Base-by-base conservation (phyloP, 2,329 filamentous ascomycete genomes). In the Fusarium piperis region DNA sequence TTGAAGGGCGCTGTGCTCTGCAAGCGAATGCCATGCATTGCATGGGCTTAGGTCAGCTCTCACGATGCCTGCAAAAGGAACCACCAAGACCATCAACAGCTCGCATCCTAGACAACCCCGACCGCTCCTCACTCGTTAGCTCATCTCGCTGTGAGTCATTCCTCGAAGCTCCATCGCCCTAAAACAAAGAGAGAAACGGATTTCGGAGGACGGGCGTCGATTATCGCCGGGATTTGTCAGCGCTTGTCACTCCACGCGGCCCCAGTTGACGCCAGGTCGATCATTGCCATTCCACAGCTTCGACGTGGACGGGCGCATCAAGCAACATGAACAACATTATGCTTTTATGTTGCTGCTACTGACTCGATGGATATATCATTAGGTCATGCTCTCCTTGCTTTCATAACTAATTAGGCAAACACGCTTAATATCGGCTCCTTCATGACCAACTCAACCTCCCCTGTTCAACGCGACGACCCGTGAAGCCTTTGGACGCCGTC, bases 151-250 rank as follows among this genome's bases (percentile, higher is more conserved):
- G 59, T 73, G 70, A 73, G 64, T 73, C 70, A 73, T 73, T 61
- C 52, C 32, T 59, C 35, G 41, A 52, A 35, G 39, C 23, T 41
- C 58, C 48, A 46, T 62, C 26, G 13, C 44, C 44, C 44, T 48
- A 51, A 30, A 18, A 30, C 23, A 26, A 51, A 51, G 44, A 16
- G 44, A 51, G 59, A 48, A 62, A 65, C 70, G 70, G 70, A 72
- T 41, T 73, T 76, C 72, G 74, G 72, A 71, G 41, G 26, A 63
- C 55, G 70, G 63, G 63, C 51, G 55, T 65, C 51, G 38, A 63
- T 67, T 68, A 74, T 66, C 59, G 46, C 68, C 71, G 65, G 51
- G 44, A 75, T 77, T 76, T 76, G 74, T 76, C 73, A 77, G 65
- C 66, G 51, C 60, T 44, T 51, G 64, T 62, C 65, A 74, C 65